phyloP scores from a whole-genome alignment of 352 stramenopile genomes.

The Pythium phragmitis region DNA sequence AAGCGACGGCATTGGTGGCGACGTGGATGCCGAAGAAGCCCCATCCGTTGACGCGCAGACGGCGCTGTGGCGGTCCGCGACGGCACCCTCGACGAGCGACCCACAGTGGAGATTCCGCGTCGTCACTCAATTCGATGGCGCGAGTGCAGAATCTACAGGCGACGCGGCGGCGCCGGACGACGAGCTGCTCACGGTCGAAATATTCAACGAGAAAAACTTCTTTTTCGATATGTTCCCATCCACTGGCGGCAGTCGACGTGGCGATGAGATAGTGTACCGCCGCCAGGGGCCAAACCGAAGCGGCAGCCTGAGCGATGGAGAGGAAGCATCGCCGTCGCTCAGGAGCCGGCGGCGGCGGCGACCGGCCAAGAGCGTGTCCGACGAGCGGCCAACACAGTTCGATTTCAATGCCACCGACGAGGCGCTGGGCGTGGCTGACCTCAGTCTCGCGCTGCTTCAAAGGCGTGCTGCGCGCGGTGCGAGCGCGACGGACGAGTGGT shows the following conservation, averaged over 20 bases:
- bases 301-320: background rate
- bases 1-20: background rate
- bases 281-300: background rate
- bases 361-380: background rate
- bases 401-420: conserved; percentile 34
- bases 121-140: conserved; percentile 16
- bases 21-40: background rate
- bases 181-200: conserved; percentile 35
- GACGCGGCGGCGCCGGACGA: conserved; percentile 6
- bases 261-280: background rate
- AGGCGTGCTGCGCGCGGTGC: conserved; percentile 27
- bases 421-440: conserved; percentile 50
- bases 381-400: background rate
- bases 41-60: background rate
- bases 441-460: conserved; percentile 41
- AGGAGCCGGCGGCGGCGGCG: conserved; percentile 1
- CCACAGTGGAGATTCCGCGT: conserved; percentile 48
- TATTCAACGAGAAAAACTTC: conserved; percentile 77
- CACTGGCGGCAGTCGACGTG: conserved; percentile 10
- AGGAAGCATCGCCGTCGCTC: background rate
- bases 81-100: conserved; percentile 29
- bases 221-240: conserved; percentile 86
- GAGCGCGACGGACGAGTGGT: conserved; percentile 59
- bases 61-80: conserved; percentile 32
- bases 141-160: conserved; percentile 9